Conservation (phyloP, 129 eudicot species). For the Flaveria robusta region DNA sequence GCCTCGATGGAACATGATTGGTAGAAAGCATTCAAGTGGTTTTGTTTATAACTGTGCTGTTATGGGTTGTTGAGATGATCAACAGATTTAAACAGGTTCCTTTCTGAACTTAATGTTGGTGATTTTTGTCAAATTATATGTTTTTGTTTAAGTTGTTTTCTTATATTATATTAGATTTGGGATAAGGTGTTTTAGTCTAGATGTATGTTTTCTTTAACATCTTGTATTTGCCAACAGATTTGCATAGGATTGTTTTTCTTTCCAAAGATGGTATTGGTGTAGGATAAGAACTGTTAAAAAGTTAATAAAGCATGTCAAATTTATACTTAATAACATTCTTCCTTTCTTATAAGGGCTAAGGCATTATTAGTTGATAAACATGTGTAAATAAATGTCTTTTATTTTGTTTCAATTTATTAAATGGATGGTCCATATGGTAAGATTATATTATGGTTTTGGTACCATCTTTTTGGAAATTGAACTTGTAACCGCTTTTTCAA, state of each 20-base stretch:
- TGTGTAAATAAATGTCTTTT: not conserved
- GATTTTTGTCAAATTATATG: constrained; percentile 16
- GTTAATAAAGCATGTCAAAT: constrained; percentile 12
- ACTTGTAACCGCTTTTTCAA: too few relatives aligned
- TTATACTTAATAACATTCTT: not conserved
- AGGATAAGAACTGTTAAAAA: not conserved
- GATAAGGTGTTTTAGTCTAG: constrained; percentile 11
- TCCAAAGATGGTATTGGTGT: constrained; percentile 17
- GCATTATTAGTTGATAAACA: not conserved
- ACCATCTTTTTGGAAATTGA: too few relatives aligned
- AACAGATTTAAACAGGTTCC: not conserved
- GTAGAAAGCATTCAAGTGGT: constrained; percentile 48
- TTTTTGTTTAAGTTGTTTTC: not conserved
- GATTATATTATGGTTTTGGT: not conserved
- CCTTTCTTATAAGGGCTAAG: not conserved
- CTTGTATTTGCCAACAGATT: constrained; percentile 14
- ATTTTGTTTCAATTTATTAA: too few relatives aligned
- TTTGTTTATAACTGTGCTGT: constrained; percentile 88
- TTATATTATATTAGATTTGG: constrained; percentile 12
- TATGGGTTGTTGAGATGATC: constrained; percentile 69
- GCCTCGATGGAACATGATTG: constrained; percentile 66
- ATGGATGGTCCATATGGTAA: not conserved
- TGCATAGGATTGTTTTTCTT: constrained; percentile 7
- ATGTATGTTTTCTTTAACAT: constrained; percentile 23
- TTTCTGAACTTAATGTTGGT: constrained; percentile 20